These are phyloP conservation scores for Fraxinus floribunda DNA, from an alignment of 305 asterid genomes.

Conservation along the genomic window DNA sequence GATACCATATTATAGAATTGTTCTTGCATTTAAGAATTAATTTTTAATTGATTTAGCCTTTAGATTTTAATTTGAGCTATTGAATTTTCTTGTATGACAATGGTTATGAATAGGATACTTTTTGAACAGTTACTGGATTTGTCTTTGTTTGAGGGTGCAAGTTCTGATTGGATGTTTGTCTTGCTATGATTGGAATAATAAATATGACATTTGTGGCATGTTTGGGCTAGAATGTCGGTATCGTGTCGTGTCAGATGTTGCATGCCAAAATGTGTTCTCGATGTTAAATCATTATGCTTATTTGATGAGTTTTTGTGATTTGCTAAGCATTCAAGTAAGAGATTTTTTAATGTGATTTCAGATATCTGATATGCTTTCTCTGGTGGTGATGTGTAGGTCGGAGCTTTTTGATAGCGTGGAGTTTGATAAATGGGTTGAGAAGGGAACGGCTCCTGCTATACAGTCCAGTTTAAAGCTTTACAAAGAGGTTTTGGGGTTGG, in stretches of 20 bases:
- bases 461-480: slow-evolving; percentile 66
- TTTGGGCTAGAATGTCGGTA: neutral
- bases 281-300: neutral
- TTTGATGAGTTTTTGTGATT: neutral
- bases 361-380: slow-evolving; percentile 15
- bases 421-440: slow-evolving; percentile 74
- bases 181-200: neutral
- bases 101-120: neutral
- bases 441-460: slow-evolving; percentile 60
- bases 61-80: neutral
- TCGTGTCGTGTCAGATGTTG: neutral
- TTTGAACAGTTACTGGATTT: neutral
- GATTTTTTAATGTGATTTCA: neutral
- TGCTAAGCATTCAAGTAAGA: neutral
- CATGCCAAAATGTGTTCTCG: neutral
- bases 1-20: neutral
- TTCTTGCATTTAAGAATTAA: neutral
- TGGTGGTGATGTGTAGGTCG: slow-evolving; percentile 39
- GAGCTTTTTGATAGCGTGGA: slow-evolving; percentile 52
- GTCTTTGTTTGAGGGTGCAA: neutral
- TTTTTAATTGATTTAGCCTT: neutral
- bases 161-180: neutral
- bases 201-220: neutral
- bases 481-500: slow-evolving; percentile 55
- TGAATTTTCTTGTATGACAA: neutral